Evolutionary conservation across 2,329 filamentous ascomycete genomes (phyloP).

Genomic region (Byssoonygena ceratinophila): DNA sequence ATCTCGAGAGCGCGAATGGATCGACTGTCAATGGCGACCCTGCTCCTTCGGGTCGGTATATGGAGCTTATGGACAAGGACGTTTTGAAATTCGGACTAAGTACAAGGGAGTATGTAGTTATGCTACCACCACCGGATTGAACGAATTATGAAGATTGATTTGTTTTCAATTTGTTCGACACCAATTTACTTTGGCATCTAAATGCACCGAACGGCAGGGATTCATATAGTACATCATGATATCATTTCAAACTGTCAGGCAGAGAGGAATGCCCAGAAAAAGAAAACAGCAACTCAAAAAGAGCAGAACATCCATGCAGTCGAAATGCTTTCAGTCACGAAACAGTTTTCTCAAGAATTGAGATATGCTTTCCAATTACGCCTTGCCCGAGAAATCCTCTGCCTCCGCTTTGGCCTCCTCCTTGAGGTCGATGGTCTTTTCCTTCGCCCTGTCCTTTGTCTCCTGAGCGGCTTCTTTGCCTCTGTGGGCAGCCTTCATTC

Average conservation of each 20-base stretch:
- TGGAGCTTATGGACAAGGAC: constrained; percentile 82
- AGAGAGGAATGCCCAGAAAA: neutral
- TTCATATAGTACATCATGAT: constrained; percentile 9
- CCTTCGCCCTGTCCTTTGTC: constrained; percentile 28
- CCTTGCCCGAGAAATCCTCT: constrained; percentile 21
- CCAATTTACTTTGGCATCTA: neutral
- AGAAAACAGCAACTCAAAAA: neutral
- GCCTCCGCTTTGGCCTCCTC: constrained; percentile 23
- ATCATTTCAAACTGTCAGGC: constrained; percentile 1
- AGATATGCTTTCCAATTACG: constrained; percentile 10
- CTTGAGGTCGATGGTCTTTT: constrained; percentile 26
- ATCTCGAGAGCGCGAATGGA: constrained; percentile 87
- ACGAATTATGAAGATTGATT: neutral
- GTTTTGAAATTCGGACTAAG: constrained; percentile 80
- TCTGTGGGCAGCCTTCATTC: constrained; percentile 27
- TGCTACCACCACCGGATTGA: constrained; percentile 50
- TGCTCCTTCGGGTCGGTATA: constrained; percentile 64
- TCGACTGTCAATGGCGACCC: constrained; percentile 68
- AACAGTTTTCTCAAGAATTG: neutral
- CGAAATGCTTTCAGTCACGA: neutral
- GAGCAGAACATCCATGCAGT: neutral
- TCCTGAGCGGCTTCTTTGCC: constrained; percentile 23
- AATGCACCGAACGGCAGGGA: constrained; percentile 4
- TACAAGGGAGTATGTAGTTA: constrained; percentile 87
- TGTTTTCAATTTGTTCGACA: neutral